Evolutionary conservation across 2,329 filamentous ascomycete genomes (phyloP).

Genomic region (Herpomyces periplanetae): DNA sequence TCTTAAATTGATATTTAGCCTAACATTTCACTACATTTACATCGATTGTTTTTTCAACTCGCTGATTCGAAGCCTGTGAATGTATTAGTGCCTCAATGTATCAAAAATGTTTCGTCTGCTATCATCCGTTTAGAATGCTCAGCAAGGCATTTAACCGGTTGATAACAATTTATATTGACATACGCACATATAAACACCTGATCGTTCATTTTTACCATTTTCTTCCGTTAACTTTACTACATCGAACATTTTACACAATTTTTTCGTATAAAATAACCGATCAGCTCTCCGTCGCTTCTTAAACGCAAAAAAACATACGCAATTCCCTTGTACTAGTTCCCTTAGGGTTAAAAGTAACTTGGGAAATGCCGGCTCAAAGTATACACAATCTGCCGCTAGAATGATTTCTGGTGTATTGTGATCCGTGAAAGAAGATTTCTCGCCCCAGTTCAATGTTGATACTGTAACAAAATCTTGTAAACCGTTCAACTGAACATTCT

Average conservation of each 20-base stretch:
- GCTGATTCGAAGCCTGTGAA: too few species aligned
- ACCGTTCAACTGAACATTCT: conserved; percentile 47
- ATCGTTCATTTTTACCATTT: conserved; percentile 11
- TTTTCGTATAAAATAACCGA: conserved; percentile 23
- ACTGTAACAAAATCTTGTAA: conserved; percentile 22
- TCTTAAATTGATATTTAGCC: too few species aligned
- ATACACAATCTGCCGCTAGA: conserved; percentile 82
- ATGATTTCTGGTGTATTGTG: conserved; percentile 30
- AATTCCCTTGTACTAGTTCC: conserved; percentile 22
- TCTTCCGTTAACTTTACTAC: conserved; percentile 22
- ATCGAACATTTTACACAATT: conserved; percentile 22
- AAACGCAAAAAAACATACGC: conserved; percentile 57
- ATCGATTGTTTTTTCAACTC: too few species aligned
- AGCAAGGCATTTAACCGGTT: too few species aligned
- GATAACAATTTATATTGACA: too few species aligned
- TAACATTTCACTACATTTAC: too few species aligned
- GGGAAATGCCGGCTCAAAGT: conserved; percentile 82
- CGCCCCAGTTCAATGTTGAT: conserved; percentile 37
- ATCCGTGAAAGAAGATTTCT: conserved; percentile 8
- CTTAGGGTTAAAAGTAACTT: conserved; percentile 38
- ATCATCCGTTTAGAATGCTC: too few species aligned
- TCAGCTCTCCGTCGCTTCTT: conserved; percentile 48
- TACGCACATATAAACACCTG: too few species aligned
- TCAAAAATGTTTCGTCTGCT: too few species aligned
- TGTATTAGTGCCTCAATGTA: too few species aligned